A percentile compares a stretch with the other conserved stretches of the same genome.
Conservation (phyloP, 306 rosid genomes). For the Canavalia gladiata region DNA sequence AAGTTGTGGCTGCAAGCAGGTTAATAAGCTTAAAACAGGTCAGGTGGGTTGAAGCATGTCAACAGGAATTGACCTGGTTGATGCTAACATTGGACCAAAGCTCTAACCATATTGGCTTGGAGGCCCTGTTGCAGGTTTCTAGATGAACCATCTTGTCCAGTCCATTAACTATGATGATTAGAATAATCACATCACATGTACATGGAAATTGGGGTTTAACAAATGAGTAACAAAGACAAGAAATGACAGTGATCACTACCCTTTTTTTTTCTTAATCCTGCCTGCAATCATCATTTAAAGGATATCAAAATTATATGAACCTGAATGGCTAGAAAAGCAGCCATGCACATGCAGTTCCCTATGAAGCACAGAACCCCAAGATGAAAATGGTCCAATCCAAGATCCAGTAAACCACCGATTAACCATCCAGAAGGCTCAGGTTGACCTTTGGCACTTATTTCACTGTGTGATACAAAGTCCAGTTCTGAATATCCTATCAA, state of each 20-base stretch:
- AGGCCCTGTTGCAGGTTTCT: neutral
- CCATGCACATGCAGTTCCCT: slow-evolving; percentile 98
- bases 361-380: slow-evolving; percentile 89
- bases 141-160: neutral
- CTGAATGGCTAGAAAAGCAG: slow-evolving; percentile 88
- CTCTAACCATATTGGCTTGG: slow-evolving; percentile 20
- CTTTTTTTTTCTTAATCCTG: neutral
- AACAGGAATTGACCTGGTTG: neutral
- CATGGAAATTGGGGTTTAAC: slow-evolving; percentile 10
- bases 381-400: slow-evolving; percentile 88
- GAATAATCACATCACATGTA: neutral
- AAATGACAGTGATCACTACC: slow-evolving; percentile 27
- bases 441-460: slow-evolving; percentile 89
- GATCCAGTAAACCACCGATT: slow-evolving; percentile 67
- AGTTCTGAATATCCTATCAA: slow-evolving; percentile 71
- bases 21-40: slow-evolving; percentile 9
- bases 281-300: slow-evolving; percentile 27
- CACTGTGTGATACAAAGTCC: slow-evolving; percentile 66
- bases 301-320: slow-evolving; percentile 52
- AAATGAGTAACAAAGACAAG: slow-evolving; percentile 1
- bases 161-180: slow-evolving; percentile 16
- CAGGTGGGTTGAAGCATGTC: neutral
- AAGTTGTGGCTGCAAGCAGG: neutral
- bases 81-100: slow-evolving; percentile 18
- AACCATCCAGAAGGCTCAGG: slow-evolving; percentile 97